phyloP scores from a whole-genome alignment of 768 basidiomycete species.

The Pluteus cervinus region DNA sequence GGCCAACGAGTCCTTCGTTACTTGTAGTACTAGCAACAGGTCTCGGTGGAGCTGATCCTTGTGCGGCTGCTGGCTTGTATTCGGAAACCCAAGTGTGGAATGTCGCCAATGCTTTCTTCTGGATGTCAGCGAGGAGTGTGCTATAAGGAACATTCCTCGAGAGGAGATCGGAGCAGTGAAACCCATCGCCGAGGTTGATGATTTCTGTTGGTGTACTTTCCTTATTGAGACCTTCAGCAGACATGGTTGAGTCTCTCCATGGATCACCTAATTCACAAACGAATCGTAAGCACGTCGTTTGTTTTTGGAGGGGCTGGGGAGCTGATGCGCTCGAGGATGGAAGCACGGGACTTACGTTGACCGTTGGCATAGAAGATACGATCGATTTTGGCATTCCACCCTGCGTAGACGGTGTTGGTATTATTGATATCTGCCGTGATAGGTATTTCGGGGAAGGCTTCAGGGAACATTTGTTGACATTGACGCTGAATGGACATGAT shows the following conservation, averaged over 20 bases:
- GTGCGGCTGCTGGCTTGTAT: conserved; percentile 7
- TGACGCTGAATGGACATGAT: conserved; percentile 59
- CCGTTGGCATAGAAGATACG: conserved; percentile 69
- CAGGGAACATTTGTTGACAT: conserved; percentile 64
- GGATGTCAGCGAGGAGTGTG: conserved; percentile 45
- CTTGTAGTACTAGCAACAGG: background rate
- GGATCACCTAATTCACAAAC: conserved; percentile 49
- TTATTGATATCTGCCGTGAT: conserved; percentile 34
- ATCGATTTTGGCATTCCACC: conserved; percentile 55
- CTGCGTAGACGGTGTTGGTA: conserved; percentile 47
- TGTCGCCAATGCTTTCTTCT: conserved; percentile 41
- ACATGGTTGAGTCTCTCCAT: conserved; percentile 66
- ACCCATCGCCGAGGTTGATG: conserved; percentile 54
- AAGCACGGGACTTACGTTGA: conserved; percentile 55
- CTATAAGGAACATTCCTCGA: conserved; percentile 36
- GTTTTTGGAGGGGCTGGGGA: too few relatives aligned
- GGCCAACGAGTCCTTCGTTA: conserved; percentile 12
- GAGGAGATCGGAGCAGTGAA: conserved; percentile 61
- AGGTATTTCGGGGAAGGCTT: conserved; percentile 43
- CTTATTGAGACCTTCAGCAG: conserved; percentile 42
- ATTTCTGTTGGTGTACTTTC: conserved; percentile 47
- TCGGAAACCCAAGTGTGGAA: conserved; percentile 57
- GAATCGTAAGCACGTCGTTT: background rate
- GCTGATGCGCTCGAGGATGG: too few relatives aligned
- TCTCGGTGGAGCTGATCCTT: too few relatives aligned